Base-by-base conservation (phyloP, 805 yeast genomes). In the Kurtzmaniella cleridarum region DNA sequence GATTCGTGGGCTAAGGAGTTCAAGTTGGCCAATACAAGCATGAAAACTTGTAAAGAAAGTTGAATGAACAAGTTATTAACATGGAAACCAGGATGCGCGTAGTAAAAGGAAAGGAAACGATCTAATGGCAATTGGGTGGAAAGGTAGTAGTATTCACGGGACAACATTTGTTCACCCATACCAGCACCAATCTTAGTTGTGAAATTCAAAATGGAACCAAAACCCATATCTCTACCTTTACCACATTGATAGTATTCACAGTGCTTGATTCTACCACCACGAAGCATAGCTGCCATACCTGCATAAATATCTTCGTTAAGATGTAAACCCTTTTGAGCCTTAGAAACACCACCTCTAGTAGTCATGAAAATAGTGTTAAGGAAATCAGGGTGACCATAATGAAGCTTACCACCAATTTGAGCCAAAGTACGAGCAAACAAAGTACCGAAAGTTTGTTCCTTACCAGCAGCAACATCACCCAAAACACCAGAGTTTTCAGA, bases 121-220 rank as follows among this genome's bases (percentile, higher is more conserved):
- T 85, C 93, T 44, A 84, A 62, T 2, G 91, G 88, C 28, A 85
- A 64, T 45, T 82, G 87, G 2, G 89, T 79, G 1, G 90, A 84
- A 45, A 85, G 67, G 54, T 84, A 84, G 58, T 77, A 85, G 59
- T 84, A 84, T 56, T 85, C 95, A 50, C 95, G 71, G 3, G 91
- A 84, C 41, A 85, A 69, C 77, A 84, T 79, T 55, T 85, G 95
- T 53, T 85, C 95, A 35, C 93, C 91, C 95, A 85, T 85, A 42
- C 93, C 95, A 39, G 93, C 87, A 34, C 95, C 95, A 59, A 85
- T 84, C 54, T 85, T 85, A 16, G 91, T 81, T 5, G 86, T 83
- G 62, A 85, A 85, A 57, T 83, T 84, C 59, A 83, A 71, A 53
- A 85, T 84, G 2, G 93, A 84, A 3, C 87, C 85, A 60, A 85